A percentile compares a stretch with the other conserved stretches of the same genome.
These are phyloP conservation scores for Diaporthe ampelina DNA, from an alignment of 2,329 filamentous ascomycete genomes.

Conservation along the genomic window DNA sequence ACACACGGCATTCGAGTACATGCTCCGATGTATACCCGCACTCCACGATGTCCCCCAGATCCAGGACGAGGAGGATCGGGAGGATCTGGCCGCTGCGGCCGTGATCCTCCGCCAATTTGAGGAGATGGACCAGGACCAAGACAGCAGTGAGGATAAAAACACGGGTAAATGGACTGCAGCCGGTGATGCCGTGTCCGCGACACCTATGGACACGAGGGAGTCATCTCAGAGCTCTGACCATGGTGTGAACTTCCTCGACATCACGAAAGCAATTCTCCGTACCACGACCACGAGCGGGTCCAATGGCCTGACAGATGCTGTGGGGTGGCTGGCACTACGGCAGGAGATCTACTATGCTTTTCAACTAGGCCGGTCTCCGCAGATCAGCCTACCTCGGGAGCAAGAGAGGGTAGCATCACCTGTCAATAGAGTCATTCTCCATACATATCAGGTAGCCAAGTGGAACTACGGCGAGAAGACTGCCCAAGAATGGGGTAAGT, in stretches of 20 bases:
- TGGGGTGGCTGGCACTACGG: slow-evolving; percentile 1
- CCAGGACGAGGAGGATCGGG: slow-evolving; percentile 7
- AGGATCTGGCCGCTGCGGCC: background rate
- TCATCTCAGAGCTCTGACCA: slow-evolving; percentile 17
- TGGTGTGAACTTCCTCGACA: slow-evolving; percentile 15
- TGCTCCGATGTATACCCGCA: slow-evolving; percentile 4
- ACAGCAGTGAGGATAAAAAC: background rate
- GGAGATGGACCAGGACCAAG: slow-evolving; percentile 2
- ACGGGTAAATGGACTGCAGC: background rate
- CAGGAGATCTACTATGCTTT: slow-evolving; percentile 19
- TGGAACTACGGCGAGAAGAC: slow-evolving; percentile 17
- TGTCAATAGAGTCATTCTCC: slow-evolving; percentile 8
- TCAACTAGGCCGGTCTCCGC: background rate
- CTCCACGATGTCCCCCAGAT: slow-evolving; percentile 2
- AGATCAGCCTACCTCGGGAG: background rate
- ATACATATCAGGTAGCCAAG: slow-evolving; percentile 20
- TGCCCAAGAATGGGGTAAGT: slow-evolving; percentile 19
- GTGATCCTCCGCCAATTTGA: background rate
- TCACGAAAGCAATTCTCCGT: slow-evolving; percentile 17
- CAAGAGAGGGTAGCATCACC: background rate
- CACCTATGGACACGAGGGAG: background rate
- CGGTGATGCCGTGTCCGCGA: background rate
- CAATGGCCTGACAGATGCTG: slow-evolving; percentile 1
- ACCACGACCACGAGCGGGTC: slow-evolving; percentile 16
- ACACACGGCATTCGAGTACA: slow-evolving; percentile 11